phyloP scores from a whole-genome alignment of 345 rosid species.

The Microcos paniculata region DNA sequence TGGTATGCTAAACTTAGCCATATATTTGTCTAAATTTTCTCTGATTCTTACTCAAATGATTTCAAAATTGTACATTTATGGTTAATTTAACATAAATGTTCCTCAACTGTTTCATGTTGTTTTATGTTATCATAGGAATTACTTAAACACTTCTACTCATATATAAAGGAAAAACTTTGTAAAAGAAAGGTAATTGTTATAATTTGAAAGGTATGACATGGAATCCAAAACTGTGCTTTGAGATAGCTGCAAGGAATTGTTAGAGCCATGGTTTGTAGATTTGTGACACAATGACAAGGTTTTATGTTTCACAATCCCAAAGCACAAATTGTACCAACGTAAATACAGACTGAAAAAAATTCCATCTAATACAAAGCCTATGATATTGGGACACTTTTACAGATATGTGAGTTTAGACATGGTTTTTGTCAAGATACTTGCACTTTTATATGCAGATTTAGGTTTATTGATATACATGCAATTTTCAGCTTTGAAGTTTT shows the following conservation, averaged over 20 bases:
- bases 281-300: not conserved
- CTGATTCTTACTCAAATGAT: too few relatives aligned
- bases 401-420: not conserved
- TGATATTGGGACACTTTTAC: not conserved
- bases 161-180: not conserved
- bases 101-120: too few relatives aligned
- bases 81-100: too few relatives aligned
- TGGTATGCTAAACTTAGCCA: constrained; percentile 42
- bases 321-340: not conserved
- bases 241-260: not conserved
- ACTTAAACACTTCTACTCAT: not conserved
- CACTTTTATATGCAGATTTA: not conserved
- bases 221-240: not conserved
- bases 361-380: not conserved
- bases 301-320: not conserved
- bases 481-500: not conserved
- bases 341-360: not conserved
- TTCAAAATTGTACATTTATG: too few relatives aligned
- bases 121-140: too few relatives aligned
- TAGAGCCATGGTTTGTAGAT: not conserved
- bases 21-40: constrained; percentile 6
- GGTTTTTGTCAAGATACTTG: not conserved
- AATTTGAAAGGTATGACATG: not conserved
- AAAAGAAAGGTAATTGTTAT: not conserved
- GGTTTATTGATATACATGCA: not conserved